These are phyloP conservation scores for Diaporthe sp. DNA, from an alignment of 2,329 filamentous ascomycete species.

Conservation along the genomic window DNA sequence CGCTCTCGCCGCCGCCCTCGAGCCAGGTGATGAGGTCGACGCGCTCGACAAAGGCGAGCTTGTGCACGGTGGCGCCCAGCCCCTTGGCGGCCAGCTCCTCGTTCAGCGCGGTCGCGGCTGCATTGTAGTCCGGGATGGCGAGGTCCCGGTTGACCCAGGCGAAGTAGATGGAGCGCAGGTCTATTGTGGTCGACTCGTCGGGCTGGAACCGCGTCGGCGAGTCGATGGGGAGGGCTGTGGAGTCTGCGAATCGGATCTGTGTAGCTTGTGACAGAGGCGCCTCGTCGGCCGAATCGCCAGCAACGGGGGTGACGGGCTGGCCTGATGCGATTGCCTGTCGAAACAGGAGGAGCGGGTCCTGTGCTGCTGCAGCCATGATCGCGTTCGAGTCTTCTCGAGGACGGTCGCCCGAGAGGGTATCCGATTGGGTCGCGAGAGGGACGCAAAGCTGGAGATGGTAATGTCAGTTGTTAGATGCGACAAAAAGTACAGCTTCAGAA, in stretches of 20 bases:
- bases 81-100: conserved; percentile 71
- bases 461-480: not conserved
- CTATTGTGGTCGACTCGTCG: conserved; percentile 77
- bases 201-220: conserved; percentile 86
- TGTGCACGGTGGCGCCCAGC: conserved; percentile 81
- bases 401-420: not conserved
- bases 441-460: not conserved
- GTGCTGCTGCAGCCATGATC: conserved; percentile 71
- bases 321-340: conserved; percentile 84
- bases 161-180: conserved; percentile 95
- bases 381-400: conserved; percentile 1
- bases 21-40: conserved; percentile 95
- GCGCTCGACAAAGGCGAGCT: conserved; percentile 91
- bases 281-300: conserved; percentile 73
- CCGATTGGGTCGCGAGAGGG: not conserved
- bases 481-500: not conserved
- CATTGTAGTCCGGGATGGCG: conserved; percentile 91
- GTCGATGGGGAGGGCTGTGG: conserved; percentile 77
- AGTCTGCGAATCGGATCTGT: conserved; percentile 80
- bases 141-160: conserved; percentile 95
- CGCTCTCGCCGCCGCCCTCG: conserved; percentile 89
- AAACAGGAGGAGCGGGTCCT: conserved; percentile 86
- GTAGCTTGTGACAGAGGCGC: conserved; percentile 81
- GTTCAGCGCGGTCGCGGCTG: conserved; percentile 84
- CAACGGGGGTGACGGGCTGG: conserved; percentile 80